Evolutionary conservation across 2,329 filamentous ascomycete genomes (phyloP).

Genomic region (Verticillium nubilum): DNA sequence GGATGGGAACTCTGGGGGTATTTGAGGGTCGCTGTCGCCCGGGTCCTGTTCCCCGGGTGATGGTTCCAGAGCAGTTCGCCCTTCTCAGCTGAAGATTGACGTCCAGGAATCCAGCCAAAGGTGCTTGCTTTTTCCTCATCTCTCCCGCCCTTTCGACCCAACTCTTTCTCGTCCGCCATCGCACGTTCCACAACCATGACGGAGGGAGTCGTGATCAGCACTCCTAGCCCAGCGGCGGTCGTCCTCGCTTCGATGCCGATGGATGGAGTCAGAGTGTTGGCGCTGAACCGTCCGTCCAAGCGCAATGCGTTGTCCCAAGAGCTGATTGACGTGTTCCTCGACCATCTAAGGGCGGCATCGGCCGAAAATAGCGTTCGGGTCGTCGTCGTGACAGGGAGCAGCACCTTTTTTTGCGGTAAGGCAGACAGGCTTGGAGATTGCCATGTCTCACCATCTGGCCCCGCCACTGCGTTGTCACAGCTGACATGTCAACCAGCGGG

Average conservation of each 20-base stretch:
- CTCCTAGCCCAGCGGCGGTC: constrained; percentile 4
- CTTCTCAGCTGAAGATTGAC: background rate
- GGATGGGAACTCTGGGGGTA: background rate
- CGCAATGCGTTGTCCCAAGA: constrained; percentile 50
- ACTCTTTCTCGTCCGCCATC: background rate
- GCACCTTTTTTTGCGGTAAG: constrained; percentile 26
- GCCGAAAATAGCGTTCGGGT: constrained; percentile 21
- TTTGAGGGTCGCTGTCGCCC: background rate
- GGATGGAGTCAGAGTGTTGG: constrained; percentile 38
- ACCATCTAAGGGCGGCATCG: constrained; percentile 16
- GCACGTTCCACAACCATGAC: background rate
- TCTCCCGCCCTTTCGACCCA: background rate
- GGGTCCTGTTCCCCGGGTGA: background rate
- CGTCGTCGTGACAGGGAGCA: constrained; percentile 29
- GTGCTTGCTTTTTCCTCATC: background rate
- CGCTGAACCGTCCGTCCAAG: constrained; percentile 48
- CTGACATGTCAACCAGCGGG: background rate
- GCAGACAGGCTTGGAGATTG: background rate
- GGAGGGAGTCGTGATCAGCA: background rate
- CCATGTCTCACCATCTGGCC: background rate
- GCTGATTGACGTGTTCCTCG: constrained; percentile 39
- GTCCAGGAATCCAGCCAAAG: background rate
- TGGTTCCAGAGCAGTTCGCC: background rate
- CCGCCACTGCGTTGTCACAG: background rate
- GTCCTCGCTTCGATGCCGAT: constrained; percentile 18